These are phyloP conservation scores for Solanum sejunctum DNA, from an alignment of 257 asterid species.

Conservation along the genomic window DNA sequence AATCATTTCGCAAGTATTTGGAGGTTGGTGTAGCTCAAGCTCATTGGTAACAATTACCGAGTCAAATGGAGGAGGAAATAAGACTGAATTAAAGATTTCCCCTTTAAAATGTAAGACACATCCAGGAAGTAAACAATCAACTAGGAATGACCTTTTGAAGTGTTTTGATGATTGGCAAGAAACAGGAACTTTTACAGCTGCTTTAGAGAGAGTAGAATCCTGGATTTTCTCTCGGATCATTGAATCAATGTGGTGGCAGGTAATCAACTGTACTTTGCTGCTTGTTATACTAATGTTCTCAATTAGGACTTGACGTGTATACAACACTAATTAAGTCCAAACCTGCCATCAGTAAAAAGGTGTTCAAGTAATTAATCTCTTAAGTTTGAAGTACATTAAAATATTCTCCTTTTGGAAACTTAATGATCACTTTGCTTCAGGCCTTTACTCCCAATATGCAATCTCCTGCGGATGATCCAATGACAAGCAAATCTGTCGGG, in stretches of 20 bases:
- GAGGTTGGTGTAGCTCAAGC: constrained; percentile 43
- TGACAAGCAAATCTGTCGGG: constrained; percentile 25
- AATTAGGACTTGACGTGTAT: not conserved
- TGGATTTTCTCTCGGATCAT: constrained; percentile 92
- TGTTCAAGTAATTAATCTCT: not conserved
- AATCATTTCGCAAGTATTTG: constrained; percentile 66
- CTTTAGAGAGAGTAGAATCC: constrained; percentile 41
- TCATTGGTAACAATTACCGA: too few species aligned
- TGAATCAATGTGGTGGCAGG: constrained; percentile 99
- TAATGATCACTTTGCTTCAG: constrained; percentile 30
- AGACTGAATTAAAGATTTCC: too few species aligned
- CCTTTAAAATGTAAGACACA: too few species aligned
- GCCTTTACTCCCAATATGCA: constrained; percentile 88
- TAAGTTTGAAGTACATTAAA: not conserved
- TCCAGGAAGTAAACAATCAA: too few species aligned
- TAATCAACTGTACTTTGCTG: constrained; percentile 2
- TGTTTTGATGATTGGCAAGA: too few species aligned
- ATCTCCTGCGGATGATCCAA: constrained; percentile 37
- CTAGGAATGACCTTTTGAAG: too few species aligned
- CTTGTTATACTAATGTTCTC: not conserved
- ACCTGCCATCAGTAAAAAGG: not conserved
- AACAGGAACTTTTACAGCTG: too few species aligned
- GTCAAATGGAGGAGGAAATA: too few species aligned
- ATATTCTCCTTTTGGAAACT: not conserved
- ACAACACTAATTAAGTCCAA: not conserved